Conservation (phyloP, 441 rosid species). For the Arabidopsis lyrata region DNA sequence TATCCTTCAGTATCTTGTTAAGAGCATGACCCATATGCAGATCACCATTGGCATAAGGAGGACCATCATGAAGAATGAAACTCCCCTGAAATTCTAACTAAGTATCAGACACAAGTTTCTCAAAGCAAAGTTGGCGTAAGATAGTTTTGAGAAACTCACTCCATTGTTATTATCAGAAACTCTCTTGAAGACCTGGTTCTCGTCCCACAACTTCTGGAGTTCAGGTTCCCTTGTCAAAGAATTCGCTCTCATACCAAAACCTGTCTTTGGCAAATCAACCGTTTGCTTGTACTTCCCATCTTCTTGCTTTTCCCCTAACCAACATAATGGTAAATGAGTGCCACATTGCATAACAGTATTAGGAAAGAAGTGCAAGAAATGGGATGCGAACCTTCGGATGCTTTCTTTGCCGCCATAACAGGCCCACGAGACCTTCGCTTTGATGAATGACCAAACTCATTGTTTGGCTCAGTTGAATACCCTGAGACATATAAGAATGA, state of each 20-base stretch:
- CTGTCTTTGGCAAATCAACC: constrained; percentile 87
- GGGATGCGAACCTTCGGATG: constrained; percentile 62
- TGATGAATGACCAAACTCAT: constrained; percentile 61
- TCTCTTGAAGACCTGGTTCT: constrained; percentile 81
- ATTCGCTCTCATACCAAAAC: constrained; percentile 93
- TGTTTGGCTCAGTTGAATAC: constrained; percentile 53
- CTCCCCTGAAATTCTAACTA: constrained; percentile 59
- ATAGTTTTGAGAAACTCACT: constrained; percentile 56
- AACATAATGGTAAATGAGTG: constrained; percentile 15
- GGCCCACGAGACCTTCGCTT: constrained; percentile 92
- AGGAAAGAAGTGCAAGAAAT: background rate
- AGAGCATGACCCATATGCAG: constrained; percentile 97
- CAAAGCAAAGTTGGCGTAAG: constrained; percentile 27
- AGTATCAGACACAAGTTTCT: constrained; percentile 47
- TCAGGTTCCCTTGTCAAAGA: constrained; percentile 92
- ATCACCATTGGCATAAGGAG: constrained; percentile 98
- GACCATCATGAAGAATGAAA: constrained; percentile 97
- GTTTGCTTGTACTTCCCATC: constrained; percentile 96
- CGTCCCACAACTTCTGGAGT: constrained; percentile 92
- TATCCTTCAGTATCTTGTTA: constrained; percentile 96
- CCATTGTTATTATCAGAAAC: constrained; percentile 77
- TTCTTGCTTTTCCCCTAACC: constrained; percentile 79
- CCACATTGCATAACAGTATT: constrained; percentile 9
- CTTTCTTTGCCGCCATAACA: constrained; percentile 92
- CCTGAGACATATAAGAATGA: constrained; percentile 54